Evolutionary conservation across 495 filamentous ascomycete species (phyloP), one percentile per base, ranked within the genome.

Genomic region (Glarea lozoyensis): DNA sequence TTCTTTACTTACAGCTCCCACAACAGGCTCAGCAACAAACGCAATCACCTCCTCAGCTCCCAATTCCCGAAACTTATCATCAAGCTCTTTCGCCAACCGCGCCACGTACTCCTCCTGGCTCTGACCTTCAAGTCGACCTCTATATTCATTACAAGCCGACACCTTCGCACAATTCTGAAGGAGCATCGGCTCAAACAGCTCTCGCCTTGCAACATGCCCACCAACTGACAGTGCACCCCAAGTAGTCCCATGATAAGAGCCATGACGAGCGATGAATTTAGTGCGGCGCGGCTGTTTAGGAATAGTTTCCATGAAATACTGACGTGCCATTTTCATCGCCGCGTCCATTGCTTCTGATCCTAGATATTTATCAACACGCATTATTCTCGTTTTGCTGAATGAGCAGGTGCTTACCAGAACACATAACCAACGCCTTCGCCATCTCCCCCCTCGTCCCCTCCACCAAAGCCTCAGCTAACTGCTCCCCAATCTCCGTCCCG

Each of bases 11-110:
- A n/a, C n/a, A n/a, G n/a, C 68, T 13, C 79, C 78, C 20, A 65
- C 65, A 9, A 77, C 59, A 1, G 85, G 75, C 56, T 92, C 86
- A 1, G 78, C 78, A 25, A 90, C 62, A 48, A 90, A 88, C 2
- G 85, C 86, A 45, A 71, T 78, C 2, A 90, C 83, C 2, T 60
- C 84, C 1, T 79, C 62, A 0, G 82, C 75, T 0, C 82, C 86
- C 1, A 87, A 63, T 17, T 69, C 62, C 45, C 76, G 64, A 52
- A 93, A 88, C 47, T 86, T 79, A 2, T 69, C 71, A 20, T 89
- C 83, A 3, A 93, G 60, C 51, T 90, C 84, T n/a, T 68, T n/a
- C 53, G 31, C n/a, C 69, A 50, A 0, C 66, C 71, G 42, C 58
- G 56, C 23, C 46, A 24, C 5, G 27, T 19, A 10, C 85, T 76